Conservation (phyloP, 2,329 filamentous ascomycete genomes). For the Paecilomyces dactylethromorphus region DNA sequence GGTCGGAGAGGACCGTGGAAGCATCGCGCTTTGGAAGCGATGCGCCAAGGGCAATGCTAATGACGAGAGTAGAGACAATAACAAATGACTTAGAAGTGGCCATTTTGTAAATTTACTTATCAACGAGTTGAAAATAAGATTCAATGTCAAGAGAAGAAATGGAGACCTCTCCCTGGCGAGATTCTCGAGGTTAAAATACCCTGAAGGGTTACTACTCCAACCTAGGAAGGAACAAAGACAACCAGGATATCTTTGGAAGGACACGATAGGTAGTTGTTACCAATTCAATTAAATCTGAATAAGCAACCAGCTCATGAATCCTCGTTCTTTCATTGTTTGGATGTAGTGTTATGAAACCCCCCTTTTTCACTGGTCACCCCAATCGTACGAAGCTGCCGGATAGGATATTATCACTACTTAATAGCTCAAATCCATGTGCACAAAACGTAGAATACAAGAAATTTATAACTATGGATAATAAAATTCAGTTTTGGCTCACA, state of each 20-base stretch:
- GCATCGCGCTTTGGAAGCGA: conserved; percentile 1
- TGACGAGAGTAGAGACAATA: neutral
- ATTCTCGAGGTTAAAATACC: neutral
- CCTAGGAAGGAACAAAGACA: neutral
- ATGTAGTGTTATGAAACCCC: too few relatives aligned
- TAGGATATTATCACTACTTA: too few relatives aligned
- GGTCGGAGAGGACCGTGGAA: conserved; percentile 5
- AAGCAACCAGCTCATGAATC: too few relatives aligned
- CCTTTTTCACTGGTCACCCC: too few relatives aligned
- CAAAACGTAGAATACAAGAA: too few relatives aligned
- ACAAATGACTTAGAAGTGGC: neutral
- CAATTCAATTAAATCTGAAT: neutral
- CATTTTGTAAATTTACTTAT: neutral
- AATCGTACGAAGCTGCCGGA: too few relatives aligned
- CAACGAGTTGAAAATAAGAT: neutral
- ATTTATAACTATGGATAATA: too few relatives aligned
- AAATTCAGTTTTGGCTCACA: too few relatives aligned
- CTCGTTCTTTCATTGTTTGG: too few relatives aligned
- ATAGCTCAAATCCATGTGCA: too few relatives aligned
- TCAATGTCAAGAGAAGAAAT: neutral
- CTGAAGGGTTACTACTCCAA: neutral
- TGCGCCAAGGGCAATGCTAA: neutral
- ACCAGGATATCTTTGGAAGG: neutral
- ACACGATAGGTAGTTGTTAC: neutral
- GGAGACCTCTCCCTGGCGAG: neutral